These are phyloP conservation scores for Mallotus nudiflorus DNA, from an alignment of 345 rosid species.

Conservation along the genomic window DNA sequence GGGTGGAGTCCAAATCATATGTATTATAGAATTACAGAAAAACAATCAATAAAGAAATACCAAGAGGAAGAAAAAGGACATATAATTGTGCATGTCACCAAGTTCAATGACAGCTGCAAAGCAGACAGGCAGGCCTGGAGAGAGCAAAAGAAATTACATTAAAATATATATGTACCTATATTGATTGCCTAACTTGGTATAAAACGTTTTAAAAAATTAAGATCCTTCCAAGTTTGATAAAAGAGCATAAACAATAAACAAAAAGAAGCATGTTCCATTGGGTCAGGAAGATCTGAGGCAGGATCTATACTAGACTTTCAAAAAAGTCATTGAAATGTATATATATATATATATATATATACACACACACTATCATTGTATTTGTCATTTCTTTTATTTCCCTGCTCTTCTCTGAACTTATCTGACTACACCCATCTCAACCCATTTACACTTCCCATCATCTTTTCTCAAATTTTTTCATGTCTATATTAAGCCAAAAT, in stretches of 20 bases:
- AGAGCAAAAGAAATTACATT: conserved; percentile 22
- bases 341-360: too few species aligned
- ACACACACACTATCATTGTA: conserved; percentile 32
- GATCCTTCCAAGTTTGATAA: conserved; percentile 33
- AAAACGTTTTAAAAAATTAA: conserved; percentile 5
- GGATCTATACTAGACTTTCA: conserved; percentile 32
- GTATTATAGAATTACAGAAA: background rate
- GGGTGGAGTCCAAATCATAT: conserved; percentile 12
- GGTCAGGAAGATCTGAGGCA: conserved; percentile 50
- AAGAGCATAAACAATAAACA: conserved; percentile 22
- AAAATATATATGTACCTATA: background rate
- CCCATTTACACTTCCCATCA: conserved; percentile 23
- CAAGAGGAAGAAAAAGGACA: conserved; percentile 13
- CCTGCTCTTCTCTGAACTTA: conserved; percentile 1
- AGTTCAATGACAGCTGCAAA: conserved; percentile 52
- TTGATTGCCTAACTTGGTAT: background rate
- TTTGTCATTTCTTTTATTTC: conserved; percentile 13
- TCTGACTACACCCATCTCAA: conserved; percentile 22
- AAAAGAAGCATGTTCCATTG: conserved; percentile 39
- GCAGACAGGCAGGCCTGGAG: conserved; percentile 50
- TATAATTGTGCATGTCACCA: conserved; percentile 53
- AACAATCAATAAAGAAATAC: conserved; percentile 29
- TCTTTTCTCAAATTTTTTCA: conserved; percentile 20
- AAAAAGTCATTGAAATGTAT: conserved; percentile 34
- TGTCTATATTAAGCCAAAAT: conserved; percentile 9